Evolutionary conservation across 2,329 filamentous ascomycete genomes (phyloP).

Genomic region (Aspergillus chevalieri): DNA sequence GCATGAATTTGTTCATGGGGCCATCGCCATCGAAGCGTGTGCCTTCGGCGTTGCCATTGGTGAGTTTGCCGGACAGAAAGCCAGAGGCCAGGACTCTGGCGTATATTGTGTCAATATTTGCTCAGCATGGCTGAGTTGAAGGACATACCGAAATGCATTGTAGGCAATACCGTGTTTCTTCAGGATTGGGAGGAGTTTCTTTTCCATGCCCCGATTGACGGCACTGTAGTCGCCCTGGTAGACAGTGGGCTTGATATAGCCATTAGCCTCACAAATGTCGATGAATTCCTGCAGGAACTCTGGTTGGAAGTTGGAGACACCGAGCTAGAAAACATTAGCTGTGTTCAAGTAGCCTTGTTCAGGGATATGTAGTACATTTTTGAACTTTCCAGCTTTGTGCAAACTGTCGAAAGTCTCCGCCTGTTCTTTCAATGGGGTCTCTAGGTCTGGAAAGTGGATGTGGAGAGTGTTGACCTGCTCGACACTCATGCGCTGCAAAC

Average conservation of each 20-base stretch:
- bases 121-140: not conserved
- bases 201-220: slow-evolving; percentile 31
- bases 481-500: slow-evolving; percentile 20
- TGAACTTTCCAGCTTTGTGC: slow-evolving; percentile 25
- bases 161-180: slow-evolving; percentile 19
- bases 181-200: slow-evolving; percentile 30
- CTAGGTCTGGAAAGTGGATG: slow-evolving; percentile 29
- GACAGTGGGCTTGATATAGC: slow-evolving; percentile 32
- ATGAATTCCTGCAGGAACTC: slow-evolving; percentile 26
- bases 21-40: slow-evolving; percentile 24
- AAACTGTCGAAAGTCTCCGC: slow-evolving; percentile 26
- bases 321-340: slow-evolving; percentile 21
- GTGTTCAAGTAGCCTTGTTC: not conserved
- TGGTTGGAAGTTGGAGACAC: slow-evolving; percentile 33
- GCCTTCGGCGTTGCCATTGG: slow-evolving; percentile 17
- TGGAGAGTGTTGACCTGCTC: slow-evolving; percentile 32
- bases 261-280: slow-evolving; percentile 26
- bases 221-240: slow-evolving; percentile 40
- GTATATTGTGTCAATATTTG: not conserved
- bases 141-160: slow-evolving; percentile 3
- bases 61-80: slow-evolving; percentile 31
- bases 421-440: slow-evolving; percentile 32
- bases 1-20: slow-evolving; percentile 17
- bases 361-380: slow-evolving; percentile 12
- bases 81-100: slow-evolving; percentile 25